Base-by-base conservation (phyloP, 129 eudicot species). In the Tagetes erecta region DNA sequence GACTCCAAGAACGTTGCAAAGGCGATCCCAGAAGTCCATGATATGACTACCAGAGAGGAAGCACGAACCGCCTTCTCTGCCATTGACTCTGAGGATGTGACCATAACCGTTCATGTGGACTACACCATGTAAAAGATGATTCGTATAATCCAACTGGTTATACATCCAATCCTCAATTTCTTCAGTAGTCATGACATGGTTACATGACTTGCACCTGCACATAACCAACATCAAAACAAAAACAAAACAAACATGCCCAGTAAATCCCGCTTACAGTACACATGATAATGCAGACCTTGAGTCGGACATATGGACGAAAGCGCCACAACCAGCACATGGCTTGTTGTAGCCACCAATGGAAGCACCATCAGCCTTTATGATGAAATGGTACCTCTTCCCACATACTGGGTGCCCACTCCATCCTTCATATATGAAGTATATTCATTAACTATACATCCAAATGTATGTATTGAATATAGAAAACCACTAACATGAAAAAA, bases 341-440 rank as follows among this genome's bases (percentile, higher is more conserved):
- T 94, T 94, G 74, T 80, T 83, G 74, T 83, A 84, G 70, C 96
- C 91, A 46, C 91, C 96, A 51, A 94, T 81, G 52, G 97, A 90
- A 69, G 81, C 72, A 13, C 93, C 98, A 86, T 94, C 91, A 4
- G 90, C 86, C 85, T 88, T 90, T 36, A 94, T 86, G 51, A 94
- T 90, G 76, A 94, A 88, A 85, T 94, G 98, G 86, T 86, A 94
- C 12, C 97, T 86, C 91, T 90, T 94, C 52, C 93, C 84, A 70
- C 98, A 88, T 7, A 94, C 98, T 3, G 98, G 98, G 76, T 94
- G 86, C 41, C 91, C 85, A 56, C 98, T 90, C 98, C 98, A 94
- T 30, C 98, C 98, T 94, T 62, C 55, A 82, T 55, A 42, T 40
- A 75, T 39, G 3, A 63, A 74, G 63, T 35, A 35, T 35, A 40